These are phyloP conservation scores for Capsicum chinense DNA, from an alignment of 257 asterid genomes.

Conservation along the genomic window DNA sequence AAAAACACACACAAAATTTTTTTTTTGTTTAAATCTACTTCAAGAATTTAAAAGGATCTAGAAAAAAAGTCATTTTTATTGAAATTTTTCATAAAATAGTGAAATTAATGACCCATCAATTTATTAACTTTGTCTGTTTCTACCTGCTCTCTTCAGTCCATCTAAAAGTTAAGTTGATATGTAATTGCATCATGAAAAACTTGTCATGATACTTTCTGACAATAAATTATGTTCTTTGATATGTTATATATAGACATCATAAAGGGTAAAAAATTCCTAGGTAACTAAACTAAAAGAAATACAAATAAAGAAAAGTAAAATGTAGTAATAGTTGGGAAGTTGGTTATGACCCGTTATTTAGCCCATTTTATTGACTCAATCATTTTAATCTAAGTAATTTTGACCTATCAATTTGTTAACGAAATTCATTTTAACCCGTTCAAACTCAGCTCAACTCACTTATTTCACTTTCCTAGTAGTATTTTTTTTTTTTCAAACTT, in stretches of 20 bases:
- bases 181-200: neutral
- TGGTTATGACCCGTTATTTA: neutral
- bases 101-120: neutral
- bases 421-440: neutral
- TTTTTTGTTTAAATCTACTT: no score
- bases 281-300: neutral
- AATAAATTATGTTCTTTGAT: no score
- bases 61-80: no score
- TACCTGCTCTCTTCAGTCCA: neutral
- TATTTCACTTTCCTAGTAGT: neutral
- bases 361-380: neutral
- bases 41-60: no score
- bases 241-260: no score
- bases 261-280: neutral
- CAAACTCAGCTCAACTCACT: accelerated
- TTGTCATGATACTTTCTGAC: no score
- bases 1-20: no score
- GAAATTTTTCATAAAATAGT: no score
- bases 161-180: neutral
- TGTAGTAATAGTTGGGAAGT: neutral
- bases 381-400: neutral
- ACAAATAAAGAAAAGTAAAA: neutral
- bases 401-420: neutral
- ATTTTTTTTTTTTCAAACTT: neutral
- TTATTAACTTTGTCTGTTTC: neutral